These are phyloP conservation scores for Ophiostoma ulmi DNA, from an alignment of 2,329 filamentous ascomycete genomes.

Conservation along the genomic window DNA sequence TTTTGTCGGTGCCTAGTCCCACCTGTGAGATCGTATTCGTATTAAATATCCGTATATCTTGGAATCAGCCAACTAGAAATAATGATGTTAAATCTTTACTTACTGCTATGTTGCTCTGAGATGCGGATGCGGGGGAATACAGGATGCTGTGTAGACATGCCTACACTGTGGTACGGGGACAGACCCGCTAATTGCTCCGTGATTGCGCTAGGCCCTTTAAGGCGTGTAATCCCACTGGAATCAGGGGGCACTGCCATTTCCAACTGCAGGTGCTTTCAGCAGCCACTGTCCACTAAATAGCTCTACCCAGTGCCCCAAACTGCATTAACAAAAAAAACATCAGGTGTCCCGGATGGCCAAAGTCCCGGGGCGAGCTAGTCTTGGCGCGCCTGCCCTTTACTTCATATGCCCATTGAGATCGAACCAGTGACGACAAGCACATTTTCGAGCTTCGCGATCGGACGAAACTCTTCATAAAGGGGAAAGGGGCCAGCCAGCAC, in stretches of 20 bases:
- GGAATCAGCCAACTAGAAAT: not conserved
- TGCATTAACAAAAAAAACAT: slow-evolving; percentile 5
- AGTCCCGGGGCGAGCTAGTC: slow-evolving; percentile 1
- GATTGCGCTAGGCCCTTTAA: not conserved
- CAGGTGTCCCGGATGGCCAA: slow-evolving; percentile 18
- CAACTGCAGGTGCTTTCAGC: not conserved
- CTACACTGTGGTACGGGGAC: not conserved
- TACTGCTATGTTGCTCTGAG: not conserved
- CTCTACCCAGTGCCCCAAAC: not conserved
- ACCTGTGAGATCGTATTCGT: not conserved
- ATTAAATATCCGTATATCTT: not conserved
- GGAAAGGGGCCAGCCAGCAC: not conserved
- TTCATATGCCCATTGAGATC: not conserved
- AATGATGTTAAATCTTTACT: not conserved
- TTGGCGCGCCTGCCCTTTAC: slow-evolving; percentile 11
- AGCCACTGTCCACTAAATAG: not conserved
- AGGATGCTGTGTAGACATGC: not conserved
- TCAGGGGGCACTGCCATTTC: not conserved
- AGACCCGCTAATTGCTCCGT: slow-evolving; percentile 6
- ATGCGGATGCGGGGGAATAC: not conserved
- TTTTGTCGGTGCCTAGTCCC: not conserved
- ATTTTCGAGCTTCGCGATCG: not conserved
- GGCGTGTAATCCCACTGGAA: not conserved
- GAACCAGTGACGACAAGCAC: slow-evolving; percentile 2
- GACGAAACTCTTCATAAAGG: not conserved